Percentiles rank a stretch among this genome's conserved stretches.
These are phyloP conservation scores for Plasmodium vivax DNA, from an alignment of 169 alveolate species.

Conservation along the genomic window DNA sequence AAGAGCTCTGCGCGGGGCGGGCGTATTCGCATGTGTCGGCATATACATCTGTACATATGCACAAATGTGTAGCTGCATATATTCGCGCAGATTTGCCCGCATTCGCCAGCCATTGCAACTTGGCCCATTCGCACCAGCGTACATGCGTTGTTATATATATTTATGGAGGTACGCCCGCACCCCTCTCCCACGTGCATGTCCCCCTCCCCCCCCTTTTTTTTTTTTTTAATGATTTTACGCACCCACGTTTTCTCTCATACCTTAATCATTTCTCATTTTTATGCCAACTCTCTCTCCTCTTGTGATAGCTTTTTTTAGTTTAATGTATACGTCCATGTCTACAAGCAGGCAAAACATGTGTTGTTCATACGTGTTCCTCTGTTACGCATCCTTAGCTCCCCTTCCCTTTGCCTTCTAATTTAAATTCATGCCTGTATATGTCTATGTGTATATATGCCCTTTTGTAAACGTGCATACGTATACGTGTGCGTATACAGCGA, in stretches of 20 bases:
- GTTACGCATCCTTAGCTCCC: background rate
- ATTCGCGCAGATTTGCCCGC: background rate
- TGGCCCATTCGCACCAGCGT: conserved; percentile 2
- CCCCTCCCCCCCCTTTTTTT: background rate
- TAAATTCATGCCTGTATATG: background rate
- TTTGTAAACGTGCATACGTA: conserved; percentile 18
- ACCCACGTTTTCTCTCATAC: background rate
- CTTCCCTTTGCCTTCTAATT: background rate
- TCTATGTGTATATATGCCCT: background rate
- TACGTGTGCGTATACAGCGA: conserved; percentile 15
- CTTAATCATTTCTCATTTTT: conserved; percentile 19
- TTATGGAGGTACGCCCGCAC: background rate
- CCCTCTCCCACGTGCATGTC: background rate
- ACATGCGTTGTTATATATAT: background rate
- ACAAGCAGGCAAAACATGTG: background rate
- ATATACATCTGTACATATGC: background rate
- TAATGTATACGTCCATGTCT: conserved; percentile 24
- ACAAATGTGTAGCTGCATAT: background rate
- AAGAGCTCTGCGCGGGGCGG: background rate
- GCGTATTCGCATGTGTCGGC: background rate
- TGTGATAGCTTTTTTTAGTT: conserved; percentile 37
- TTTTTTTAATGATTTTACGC: conserved; percentile 24
- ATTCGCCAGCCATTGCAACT: background rate
- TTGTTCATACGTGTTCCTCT: background rate
- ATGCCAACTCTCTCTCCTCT: background rate